Percentiles rank a stretch among this genome's conserved stretches.
These are phyloP conservation scores for Geoglossum cookeanum DNA, from an alignment of 2,329 filamentous ascomycete genomes.

Conservation along the genomic window DNA sequence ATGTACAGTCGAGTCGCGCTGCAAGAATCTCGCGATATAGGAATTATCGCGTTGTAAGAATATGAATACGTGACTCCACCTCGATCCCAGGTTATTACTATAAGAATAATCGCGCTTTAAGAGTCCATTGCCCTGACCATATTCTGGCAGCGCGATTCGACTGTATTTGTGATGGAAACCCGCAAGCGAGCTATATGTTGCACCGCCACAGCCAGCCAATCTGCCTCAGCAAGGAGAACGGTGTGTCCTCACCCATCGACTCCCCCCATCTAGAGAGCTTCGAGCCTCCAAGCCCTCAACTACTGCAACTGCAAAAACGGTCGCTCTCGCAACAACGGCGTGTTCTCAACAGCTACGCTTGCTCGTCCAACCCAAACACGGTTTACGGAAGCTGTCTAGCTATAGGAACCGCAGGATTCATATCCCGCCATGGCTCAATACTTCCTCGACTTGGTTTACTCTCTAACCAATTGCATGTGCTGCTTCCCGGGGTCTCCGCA, in stretches of 20 bases:
- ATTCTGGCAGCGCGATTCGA: too few species aligned
- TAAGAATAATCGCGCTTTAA: too few species aligned
- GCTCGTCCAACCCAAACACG: neutral
- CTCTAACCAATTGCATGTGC: constrained; percentile 82
- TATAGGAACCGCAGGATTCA: neutral
- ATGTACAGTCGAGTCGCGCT: too few species aligned
- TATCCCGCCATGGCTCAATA: constrained; percentile 52
- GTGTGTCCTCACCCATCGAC: neutral
- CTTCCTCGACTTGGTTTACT: constrained; percentile 75
- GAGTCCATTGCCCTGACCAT: too few species aligned
- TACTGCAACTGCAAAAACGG: neutral
- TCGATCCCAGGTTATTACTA: too few species aligned
- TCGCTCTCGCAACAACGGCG: neutral
- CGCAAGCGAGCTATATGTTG: neutral
- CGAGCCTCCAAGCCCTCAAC: neutral
- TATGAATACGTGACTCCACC: too few species aligned
- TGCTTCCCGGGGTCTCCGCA: constrained; percentile 91
- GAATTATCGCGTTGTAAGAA: too few species aligned
- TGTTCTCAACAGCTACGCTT: neutral
- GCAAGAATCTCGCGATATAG: too few species aligned
- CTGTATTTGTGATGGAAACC: too few species aligned
- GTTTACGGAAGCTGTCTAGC: neutral
- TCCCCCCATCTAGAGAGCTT: neutral
- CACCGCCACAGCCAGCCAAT: neutral
- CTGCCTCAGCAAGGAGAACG: neutral